Percentiles rank a stretch among this genome's conserved stretches.
phyloP scores from a whole-genome alignment of 2,329 filamentous ascomycete species.

The Aspergillus ochraceoroseus region DNA sequence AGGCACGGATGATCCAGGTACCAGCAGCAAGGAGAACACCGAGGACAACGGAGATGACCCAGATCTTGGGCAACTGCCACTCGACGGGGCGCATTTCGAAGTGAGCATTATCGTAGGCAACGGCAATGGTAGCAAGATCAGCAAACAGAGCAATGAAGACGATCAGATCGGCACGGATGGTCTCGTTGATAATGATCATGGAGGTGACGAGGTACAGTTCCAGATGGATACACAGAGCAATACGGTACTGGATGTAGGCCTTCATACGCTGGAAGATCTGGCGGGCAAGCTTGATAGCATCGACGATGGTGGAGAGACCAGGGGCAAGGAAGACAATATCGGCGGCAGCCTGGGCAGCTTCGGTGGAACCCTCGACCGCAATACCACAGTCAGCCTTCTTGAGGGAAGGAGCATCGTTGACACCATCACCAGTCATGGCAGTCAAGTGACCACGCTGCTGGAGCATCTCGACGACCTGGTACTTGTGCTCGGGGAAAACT shows the following conservation, averaged over 20 bases:
- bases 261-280: slow-evolving; percentile 77
- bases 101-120: slow-evolving; percentile 74
- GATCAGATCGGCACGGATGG: slow-evolving; percentile 65
- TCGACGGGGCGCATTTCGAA: slow-evolving; percentile 70
- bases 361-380: slow-evolving; percentile 65
- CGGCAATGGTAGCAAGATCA: slow-evolving; percentile 71
- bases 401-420: slow-evolving; percentile 68
- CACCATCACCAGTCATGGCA: slow-evolving; percentile 72
- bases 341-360: slow-evolving; percentile 66
- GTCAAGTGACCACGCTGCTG: slow-evolving; percentile 68
- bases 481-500: slow-evolving; percentile 72
- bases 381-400: slow-evolving; percentile 73
- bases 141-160: slow-evolving; percentile 77
- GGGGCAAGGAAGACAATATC: slow-evolving; percentile 72
- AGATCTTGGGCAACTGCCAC: slow-evolving; percentile 78
- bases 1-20: slow-evolving; percentile 69
- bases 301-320: slow-evolving; percentile 65
- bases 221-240: slow-evolving; percentile 67
- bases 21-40: slow-evolving; percentile 63
- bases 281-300: slow-evolving; percentile 68
- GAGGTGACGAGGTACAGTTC: slow-evolving; percentile 72
- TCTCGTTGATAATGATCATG: slow-evolving; percentile 77
- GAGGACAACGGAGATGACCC: slow-evolving; percentile 60
- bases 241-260: slow-evolving; percentile 72
- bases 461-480: slow-evolving; percentile 70